Evolutionary conservation across 2,329 filamentous ascomycete species (phyloP).

Genomic region (Xylaria sp.): DNA sequence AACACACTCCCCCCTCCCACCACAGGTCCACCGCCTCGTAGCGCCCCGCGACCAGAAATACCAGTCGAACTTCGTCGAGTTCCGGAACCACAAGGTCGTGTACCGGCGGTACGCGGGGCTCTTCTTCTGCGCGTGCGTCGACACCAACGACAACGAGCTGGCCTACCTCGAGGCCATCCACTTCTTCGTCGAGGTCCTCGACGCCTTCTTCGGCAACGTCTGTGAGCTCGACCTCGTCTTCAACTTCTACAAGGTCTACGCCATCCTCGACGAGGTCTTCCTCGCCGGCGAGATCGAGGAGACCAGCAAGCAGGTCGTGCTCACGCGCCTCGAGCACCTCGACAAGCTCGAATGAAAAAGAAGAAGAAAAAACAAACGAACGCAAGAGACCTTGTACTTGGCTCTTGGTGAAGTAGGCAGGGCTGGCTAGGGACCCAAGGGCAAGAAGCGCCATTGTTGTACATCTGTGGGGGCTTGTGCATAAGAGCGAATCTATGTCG

Average conservation of each 20-base stretch:
- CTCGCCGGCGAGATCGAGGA: conserved; percentile 98
- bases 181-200: conserved; percentile 98
- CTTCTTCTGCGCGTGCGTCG: conserved; percentile 99
- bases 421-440: background rate
- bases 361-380: background rate
- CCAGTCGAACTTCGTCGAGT: conserved; percentile 99
- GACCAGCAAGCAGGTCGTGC: conserved; percentile 97
- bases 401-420: background rate
- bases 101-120: conserved; percentile 97
- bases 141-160: conserved; percentile 98
- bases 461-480: background rate
- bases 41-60: conserved; percentile 99
- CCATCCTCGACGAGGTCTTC: conserved; percentile 98
- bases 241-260: conserved; percentile 91
- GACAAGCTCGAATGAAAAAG: conserved; percentile 87
- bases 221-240: conserved; percentile 95
- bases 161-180: conserved; percentile 98
- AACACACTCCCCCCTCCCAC: conserved; percentile 13
- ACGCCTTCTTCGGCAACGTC: conserved; percentile 98
- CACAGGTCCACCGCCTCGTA: conserved; percentile 92
- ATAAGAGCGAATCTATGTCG: conserved; percentile 14
- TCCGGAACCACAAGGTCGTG: conserved; percentile 93
- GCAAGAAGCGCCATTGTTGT: conserved; percentile 5
- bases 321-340: conserved; percentile 92
- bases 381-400: background rate